Evolutionary conservation across 768 basidiomycete genomes (phyloP), one percentile per base, ranked within the genome.

Genomic region (Cyclocybe cylindracea): DNA sequence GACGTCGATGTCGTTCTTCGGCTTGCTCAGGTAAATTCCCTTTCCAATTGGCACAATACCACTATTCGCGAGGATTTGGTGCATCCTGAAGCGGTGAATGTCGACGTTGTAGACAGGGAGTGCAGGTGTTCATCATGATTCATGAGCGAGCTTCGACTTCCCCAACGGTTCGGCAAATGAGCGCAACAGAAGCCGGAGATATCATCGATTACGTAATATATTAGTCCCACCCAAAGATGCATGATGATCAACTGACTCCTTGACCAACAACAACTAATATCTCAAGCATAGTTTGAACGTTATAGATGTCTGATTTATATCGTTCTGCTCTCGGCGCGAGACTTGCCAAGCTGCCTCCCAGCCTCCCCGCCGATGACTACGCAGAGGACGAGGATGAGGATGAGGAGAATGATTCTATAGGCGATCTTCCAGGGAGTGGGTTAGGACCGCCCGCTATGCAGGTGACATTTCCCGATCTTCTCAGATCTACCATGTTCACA

Each of bases 301-400:
- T 16, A 39, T 48, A 49, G 18, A 89, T 91, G 87, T 89, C 87
- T 10, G 72, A 84, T 60, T 71, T 94, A 4, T 84, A 85, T 64
- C 87, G 89, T 50, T 89, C 89, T 54, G 84, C 93, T 8, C 76
- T 96, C 52, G 80, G 80, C 56, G 84, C 90, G 2, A 80, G 89
- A 37, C 74, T 93, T 36, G 76, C 88, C 4, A 91, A 86, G 61
- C 69, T 94, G n/a, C 91, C 91, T 5, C 63, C 67, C 11, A 34
- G 60, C 45, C 61, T 53, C 44, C 45, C 41, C 10, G 48, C 80
- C 10, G 62, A 69, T 2, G 52, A 69, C 36, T 62, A 62, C 8
- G 70, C 65, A 1, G 65, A 71, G 6, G 78, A 70, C 5, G 78
- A 80, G 7, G 85, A 84, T 53, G 76, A 76, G 8, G 79, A 74